phyloP scores from a whole-genome alignment of 495 filamentous ascomycete genomes.

The Trichoderma parareesei region DNA sequence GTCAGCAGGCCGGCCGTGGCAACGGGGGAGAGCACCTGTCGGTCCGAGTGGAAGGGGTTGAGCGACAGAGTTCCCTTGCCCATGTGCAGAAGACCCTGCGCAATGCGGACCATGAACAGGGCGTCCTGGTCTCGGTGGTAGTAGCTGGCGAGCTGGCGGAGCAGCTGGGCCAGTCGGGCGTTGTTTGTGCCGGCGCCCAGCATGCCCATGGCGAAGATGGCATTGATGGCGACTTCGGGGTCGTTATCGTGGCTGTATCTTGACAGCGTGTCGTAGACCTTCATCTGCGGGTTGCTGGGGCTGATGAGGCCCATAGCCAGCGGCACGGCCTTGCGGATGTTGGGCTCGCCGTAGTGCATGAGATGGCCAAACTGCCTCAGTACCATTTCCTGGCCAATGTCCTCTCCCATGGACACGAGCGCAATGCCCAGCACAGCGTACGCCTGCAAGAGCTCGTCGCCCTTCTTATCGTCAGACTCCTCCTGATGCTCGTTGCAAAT shows the following conservation, averaged over 20 bases:
- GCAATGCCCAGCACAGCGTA: conserved; percentile 94
- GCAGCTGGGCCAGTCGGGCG: conserved; percentile 85
- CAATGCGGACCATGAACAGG: conserved; percentile 98
- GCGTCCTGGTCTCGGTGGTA: conserved; percentile 94
- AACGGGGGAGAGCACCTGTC: conserved; percentile 87
- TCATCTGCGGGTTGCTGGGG: conserved; percentile 99
- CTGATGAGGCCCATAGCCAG: conserved; percentile 96
- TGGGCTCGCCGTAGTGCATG: conserved; percentile 98
- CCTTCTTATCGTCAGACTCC: conserved; percentile 81
- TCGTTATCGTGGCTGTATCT: conserved; percentile 98
- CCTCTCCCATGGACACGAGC: conserved; percentile 95
- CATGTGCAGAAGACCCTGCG: conserved; percentile 96
- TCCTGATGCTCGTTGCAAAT: conserved; percentile 98
- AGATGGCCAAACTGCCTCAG: conserved; percentile 94
- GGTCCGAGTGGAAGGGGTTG: conserved; percentile 97
- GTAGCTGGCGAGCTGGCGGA: conserved; percentile 92
- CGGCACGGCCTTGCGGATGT: conserved; percentile 92
- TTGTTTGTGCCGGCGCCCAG: conserved; percentile 97
- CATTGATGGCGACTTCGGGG: conserved; percentile 95
- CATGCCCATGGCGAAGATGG: conserved; percentile 98
- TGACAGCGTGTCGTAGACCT: conserved; percentile 98
- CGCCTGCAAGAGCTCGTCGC: conserved; percentile 85
- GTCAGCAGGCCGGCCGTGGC: conserved; percentile 83
- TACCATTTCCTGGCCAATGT: conserved; percentile 98
- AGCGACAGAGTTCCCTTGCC: conserved; percentile 95